Conservation (phyloP, 2,329 filamentous ascomycete genomes). For the Gremmenia infestans region DNA sequence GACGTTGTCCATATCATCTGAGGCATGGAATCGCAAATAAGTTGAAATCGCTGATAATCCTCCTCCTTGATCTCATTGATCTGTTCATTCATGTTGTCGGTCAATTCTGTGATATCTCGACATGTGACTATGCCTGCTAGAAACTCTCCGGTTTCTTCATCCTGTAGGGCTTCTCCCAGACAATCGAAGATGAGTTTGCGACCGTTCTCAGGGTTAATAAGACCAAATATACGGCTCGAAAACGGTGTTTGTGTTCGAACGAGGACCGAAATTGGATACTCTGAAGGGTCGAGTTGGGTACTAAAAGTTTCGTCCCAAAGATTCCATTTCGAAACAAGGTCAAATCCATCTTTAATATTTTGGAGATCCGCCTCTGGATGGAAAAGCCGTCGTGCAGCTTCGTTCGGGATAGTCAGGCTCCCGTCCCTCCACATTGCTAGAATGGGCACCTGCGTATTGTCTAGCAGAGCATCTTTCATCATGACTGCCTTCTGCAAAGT, state of each 20-base stretch:
- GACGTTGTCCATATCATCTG: conserved; percentile 71
- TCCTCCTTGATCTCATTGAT: conserved; percentile 65
- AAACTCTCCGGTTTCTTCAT: conserved; percentile 65
- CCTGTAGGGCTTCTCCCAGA: conserved; percentile 61
- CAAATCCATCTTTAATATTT: conserved; percentile 41
- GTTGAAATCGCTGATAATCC: conserved; percentile 68
- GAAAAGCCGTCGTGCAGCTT: conserved; percentile 46
- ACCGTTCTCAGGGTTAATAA: conserved; percentile 50
- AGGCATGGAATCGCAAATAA: conserved; percentile 70
- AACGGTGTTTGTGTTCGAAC: conserved; percentile 58
- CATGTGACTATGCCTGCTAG: conserved; percentile 68
- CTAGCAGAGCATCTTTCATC: conserved; percentile 73
- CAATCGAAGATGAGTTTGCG: conserved; percentile 58
- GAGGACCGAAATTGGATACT: conserved; percentile 63
- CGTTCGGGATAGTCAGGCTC: conserved; percentile 68
- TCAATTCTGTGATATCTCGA: conserved; percentile 67
- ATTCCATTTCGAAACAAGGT: conserved; percentile 56
- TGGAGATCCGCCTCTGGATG: conserved; percentile 37
- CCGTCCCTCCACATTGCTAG: conserved; percentile 79
- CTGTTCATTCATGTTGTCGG: conserved; percentile 61
- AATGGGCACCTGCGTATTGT: conserved; percentile 69
- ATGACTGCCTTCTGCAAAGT: conserved; percentile 67
- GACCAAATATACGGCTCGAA: conserved; percentile 54
- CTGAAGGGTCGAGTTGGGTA: conserved; percentile 47
- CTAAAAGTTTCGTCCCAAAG: conserved; percentile 65